Evolutionary conservation across 106 monocot species (phyloP).

Genomic region (Agapanthus africanus): DNA sequence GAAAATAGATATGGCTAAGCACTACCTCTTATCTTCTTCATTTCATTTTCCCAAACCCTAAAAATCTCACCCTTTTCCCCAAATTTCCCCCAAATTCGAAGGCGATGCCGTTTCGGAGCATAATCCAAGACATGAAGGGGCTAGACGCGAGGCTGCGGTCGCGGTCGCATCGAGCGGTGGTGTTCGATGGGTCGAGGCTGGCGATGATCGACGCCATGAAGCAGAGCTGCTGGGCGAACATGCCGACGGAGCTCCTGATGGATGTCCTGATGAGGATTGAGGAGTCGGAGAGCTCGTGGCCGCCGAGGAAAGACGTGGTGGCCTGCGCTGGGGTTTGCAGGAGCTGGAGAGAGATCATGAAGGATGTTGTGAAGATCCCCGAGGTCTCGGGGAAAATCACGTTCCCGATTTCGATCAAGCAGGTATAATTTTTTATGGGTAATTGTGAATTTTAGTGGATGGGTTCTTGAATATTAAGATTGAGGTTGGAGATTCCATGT

Average conservation of each 20-base stretch:
- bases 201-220: constrained; percentile 24
- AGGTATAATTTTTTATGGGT: constrained; percentile 28
- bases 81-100: no score
- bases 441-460: neutral
- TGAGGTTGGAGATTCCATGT: no score
- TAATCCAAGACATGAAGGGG: no score
- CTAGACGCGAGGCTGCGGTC: no score
- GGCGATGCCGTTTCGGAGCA: no score
- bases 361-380: constrained; percentile 70
- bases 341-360: constrained; percentile 86
- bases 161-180: constrained; percentile 35
- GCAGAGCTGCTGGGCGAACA: constrained; percentile 63
- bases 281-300: constrained; percentile 60
- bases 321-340: constrained; percentile 87
- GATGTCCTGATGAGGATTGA: constrained; percentile 80
- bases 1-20: no score
- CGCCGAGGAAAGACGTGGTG: constrained; percentile 62
- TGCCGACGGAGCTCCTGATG: constrained; percentile 79
- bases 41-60: no score
- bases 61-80: no score
- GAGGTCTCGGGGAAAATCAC: constrained; percentile 81
- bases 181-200: constrained; percentile 13
- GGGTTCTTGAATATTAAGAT: no score
- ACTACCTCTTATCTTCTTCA: no score
- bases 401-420: constrained; percentile 83